These are phyloP conservation scores for Backusella psychrophila DNA, from an alignment of 192 early-diverging fungal genomes.

Conservation along the genomic window DNA sequence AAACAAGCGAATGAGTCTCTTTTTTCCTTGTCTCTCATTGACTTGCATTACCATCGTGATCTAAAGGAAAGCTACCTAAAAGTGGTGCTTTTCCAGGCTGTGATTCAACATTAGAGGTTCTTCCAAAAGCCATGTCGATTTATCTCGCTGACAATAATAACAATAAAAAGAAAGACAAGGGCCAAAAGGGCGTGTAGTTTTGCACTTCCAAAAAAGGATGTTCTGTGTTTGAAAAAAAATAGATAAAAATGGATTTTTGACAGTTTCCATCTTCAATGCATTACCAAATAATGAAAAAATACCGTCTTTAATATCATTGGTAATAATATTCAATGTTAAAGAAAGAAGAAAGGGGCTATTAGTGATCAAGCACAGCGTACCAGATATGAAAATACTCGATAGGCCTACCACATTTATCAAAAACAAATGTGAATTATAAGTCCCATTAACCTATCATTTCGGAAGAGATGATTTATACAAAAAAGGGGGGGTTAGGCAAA, in stretches of 20 bases:
- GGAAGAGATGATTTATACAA: no score
- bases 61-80: conserved; percentile 88
- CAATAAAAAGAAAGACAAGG: neutral
- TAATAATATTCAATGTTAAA: no score
- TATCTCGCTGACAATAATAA: neutral
- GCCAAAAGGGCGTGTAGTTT: neutral
- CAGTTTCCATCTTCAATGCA: neutral
- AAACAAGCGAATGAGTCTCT: neutral
- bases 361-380: no score
- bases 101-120: conserved; percentile 64
- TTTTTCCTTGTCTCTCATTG: neutral
- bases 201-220: neutral
- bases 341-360: no score
- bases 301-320: neutral
- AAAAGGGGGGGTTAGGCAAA: no score
- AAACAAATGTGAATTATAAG: no score
- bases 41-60: conserved; percentile 62
- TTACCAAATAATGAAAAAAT: neutral
- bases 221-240: neutral
- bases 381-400: no score
- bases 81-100: conserved; percentile 73
- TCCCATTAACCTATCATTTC: no score
- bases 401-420: no score
- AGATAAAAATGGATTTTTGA: neutral
- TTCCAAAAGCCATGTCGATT: conserved; percentile 70